These are phyloP conservation scores for Didymella glomerata DNA, from an alignment of 2,329 filamentous ascomycete genomes.

Conservation along the genomic window DNA sequence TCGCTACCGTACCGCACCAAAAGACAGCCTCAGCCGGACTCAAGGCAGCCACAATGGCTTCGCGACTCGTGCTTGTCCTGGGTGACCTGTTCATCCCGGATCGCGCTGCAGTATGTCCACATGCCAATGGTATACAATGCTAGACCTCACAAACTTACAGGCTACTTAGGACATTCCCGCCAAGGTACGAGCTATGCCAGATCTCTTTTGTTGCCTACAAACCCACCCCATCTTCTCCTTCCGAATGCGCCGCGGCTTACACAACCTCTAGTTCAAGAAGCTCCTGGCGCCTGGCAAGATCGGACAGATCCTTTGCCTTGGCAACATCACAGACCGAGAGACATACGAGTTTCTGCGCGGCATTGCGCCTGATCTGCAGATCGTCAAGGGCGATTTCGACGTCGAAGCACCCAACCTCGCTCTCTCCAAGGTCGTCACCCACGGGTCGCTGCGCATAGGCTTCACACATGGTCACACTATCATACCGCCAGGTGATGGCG, in stretches of 20 bases:
- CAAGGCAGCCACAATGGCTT: slow-evolving; percentile 47
- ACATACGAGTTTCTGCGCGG: slow-evolving; percentile 65
- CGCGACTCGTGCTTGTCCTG: slow-evolving; percentile 53
- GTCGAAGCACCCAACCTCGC: slow-evolving; percentile 71
- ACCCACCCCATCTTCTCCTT: neutral
- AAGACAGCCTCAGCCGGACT: neutral
- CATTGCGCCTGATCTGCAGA: slow-evolving; percentile 69
- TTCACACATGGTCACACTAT: slow-evolving; percentile 78
- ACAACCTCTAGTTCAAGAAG: slow-evolving; percentile 57
- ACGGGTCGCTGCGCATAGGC: slow-evolving; percentile 72
- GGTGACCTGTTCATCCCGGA: slow-evolving; percentile 57
- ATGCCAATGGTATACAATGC: slow-evolving; percentile 18
- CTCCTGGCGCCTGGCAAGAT: slow-evolving; percentile 67
- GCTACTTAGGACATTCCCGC: slow-evolving; percentile 52
- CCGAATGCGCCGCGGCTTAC: slow-evolving; percentile 20
- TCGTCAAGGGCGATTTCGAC: slow-evolving; percentile 75
- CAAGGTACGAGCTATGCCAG: slow-evolving; percentile 46
- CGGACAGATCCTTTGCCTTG: slow-evolving; percentile 65
- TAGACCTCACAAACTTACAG: slow-evolving; percentile 51
- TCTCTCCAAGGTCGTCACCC: slow-evolving; percentile 74
- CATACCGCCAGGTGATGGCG: slow-evolving; percentile 72
- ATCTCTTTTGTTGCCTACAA: neutral
- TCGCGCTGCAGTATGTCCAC: slow-evolving; percentile 50
- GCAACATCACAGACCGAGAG: slow-evolving; percentile 66
- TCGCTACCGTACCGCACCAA: neutral